Conservation (phyloP, 2,329 filamentous ascomycete genomes). For the Curvularia verruculosa region DNA sequence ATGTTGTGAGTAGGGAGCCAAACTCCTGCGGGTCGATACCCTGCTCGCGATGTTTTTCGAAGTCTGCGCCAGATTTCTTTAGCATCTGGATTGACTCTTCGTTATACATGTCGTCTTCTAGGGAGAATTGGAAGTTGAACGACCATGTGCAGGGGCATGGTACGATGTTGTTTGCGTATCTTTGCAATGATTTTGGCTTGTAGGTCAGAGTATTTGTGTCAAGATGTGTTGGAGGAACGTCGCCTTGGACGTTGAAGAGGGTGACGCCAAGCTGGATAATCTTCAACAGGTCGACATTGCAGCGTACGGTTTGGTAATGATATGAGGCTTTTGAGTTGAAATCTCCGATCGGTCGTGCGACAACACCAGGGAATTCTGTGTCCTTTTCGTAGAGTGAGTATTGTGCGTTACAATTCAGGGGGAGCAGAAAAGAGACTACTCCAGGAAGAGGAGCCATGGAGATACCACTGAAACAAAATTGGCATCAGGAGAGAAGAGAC, state of each 20-base stretch:
- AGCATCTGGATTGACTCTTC: conserved; percentile 92
- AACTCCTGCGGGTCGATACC: conserved; percentile 92
- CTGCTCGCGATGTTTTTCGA: conserved; percentile 79
- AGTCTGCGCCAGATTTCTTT: conserved; percentile 90
- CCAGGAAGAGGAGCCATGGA: conserved; percentile 1
- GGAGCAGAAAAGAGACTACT: conserved; percentile 18
- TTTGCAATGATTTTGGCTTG: conserved; percentile 53
- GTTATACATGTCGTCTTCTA: conserved; percentile 97
- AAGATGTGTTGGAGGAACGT: conserved; percentile 77
- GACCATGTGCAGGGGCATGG: conserved; percentile 92
- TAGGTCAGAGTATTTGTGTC: conserved; percentile 53
- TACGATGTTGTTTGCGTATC: conserved; percentile 60
- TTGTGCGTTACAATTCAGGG: background rate
- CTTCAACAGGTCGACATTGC: conserved; percentile 96
- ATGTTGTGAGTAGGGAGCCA: conserved; percentile 86
- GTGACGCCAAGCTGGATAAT: conserved; percentile 97
- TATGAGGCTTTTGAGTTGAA: conserved; percentile 97
- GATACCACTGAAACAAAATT: conserved; percentile 17
- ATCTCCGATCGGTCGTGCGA: conserved; percentile 90
- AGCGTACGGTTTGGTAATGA: conserved; percentile 96
- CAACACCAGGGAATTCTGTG: conserved; percentile 97
- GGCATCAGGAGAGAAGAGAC: conserved; percentile 18
- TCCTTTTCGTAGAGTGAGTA: conserved; percentile 64
- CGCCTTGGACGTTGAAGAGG: conserved; percentile 87
- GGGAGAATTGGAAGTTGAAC: conserved; percentile 97